Conservation (phyloP, 2,329 filamentous ascomycete genomes). For the Colletotrichum salicis region DNA sequence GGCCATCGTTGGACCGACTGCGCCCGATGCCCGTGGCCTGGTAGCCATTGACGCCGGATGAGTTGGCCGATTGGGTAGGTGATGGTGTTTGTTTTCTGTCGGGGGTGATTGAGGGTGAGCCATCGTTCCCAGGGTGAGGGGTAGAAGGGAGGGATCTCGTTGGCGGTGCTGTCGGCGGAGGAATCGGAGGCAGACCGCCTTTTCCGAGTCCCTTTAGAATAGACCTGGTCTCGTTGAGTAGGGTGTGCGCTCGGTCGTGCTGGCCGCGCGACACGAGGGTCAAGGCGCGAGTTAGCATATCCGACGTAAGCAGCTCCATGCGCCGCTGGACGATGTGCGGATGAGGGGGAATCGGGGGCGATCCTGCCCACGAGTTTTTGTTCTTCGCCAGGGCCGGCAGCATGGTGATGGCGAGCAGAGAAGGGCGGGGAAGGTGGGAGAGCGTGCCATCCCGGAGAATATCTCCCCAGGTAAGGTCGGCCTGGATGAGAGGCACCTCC, state of each 20-base stretch:
- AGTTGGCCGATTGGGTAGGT: conserved; percentile 57
- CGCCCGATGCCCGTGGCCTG: conserved; percentile 55
- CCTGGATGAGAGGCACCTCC: conserved; percentile 94
- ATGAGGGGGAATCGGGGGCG: conserved; percentile 91
- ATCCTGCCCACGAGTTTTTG: conserved; percentile 72
- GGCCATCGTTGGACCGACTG: conserved; percentile 65
- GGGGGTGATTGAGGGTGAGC: conserved; percentile 57
- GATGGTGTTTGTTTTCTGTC: conserved; percentile 53
- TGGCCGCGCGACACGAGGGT: conserved; percentile 91
- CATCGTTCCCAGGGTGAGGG: conserved; percentile 55
- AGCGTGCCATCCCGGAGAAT: conserved; percentile 88
- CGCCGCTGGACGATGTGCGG: conserved; percentile 94
- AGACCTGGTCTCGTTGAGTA: conserved; percentile 91
- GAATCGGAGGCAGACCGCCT: conserved; percentile 90
- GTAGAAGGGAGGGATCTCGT: conserved; percentile 52
- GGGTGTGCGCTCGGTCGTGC: conserved; percentile 91
- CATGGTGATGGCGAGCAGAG: conserved; percentile 95
- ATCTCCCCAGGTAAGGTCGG: conserved; percentile 92
- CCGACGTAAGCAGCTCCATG: conserved; percentile 97
- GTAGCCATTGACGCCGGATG: conserved; percentile 62
- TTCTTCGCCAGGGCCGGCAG: conserved; percentile 74
- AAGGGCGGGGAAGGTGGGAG: conserved; percentile 87
- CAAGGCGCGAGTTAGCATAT: conserved; percentile 94
- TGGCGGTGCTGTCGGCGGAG: conserved; percentile 61
- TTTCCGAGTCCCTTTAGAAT: conserved; percentile 97